Base-by-base conservation (phyloP, 2,329 filamentous ascomycete species). In the Podosphaera xanthii region DNA sequence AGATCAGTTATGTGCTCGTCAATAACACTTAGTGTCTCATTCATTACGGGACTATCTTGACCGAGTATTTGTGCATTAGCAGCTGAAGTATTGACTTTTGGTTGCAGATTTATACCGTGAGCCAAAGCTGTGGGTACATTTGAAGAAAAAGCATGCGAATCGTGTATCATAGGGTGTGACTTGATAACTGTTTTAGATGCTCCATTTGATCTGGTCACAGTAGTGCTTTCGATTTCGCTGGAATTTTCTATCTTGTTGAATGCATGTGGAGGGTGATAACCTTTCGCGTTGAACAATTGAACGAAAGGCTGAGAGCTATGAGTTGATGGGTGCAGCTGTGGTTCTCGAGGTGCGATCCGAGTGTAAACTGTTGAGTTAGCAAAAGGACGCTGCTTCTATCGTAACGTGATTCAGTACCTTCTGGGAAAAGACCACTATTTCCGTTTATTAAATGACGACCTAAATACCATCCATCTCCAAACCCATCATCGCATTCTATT, bases 1-100 rank as follows among this genome's bases (percentile, higher is more conserved):
- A 97, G 79, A 69, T 95, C 86, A 49, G 88, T 95, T 65, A 97
- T 95, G 69, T 96, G 91, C 71, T 97, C 91, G 70, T 97, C 85
- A 66, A 97, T 97, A 60, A 97, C 91, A 67, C 89, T 95, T 58
- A 97, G 73, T 0, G 91, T 96, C 70, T 97, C 90, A 69, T 90
- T 89, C 75, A 97, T 85, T 57, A 96, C 90, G 9, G 87, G 85
- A 67, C 82, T 86, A 59, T 82, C 79, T 64, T 81, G 74, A 22
- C 74, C 69, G 64, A 73, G 66, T 61, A 67, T 50, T 64, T 73
- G 65, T 60, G 68, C 49, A 74, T 65, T 81, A 74, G 61, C 74
- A 74, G 59, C 74, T 71, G 56, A 79, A 68, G 54, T 73, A 60
- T 65, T 62, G 57, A 63, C 69, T 59, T 66, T 65, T 10, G 53